Conservation (phyloP, 2,329 filamentous ascomycete genomes). For the Arachnomyces sp. region DNA sequence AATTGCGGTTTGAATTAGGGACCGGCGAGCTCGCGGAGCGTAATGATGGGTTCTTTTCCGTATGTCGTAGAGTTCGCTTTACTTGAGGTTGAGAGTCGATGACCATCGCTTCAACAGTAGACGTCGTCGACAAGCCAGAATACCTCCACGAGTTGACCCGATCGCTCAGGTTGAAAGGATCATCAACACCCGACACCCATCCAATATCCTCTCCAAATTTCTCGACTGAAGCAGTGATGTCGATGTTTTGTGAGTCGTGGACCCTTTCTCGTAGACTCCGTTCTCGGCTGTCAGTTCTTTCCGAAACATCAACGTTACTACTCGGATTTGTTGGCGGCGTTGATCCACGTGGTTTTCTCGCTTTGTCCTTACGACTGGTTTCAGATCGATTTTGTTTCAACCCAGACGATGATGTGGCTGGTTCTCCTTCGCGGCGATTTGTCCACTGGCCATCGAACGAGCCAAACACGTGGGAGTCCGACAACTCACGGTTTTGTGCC, state of each 20-base stretch:
- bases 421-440: constrained; percentile 23
- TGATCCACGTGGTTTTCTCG: constrained; percentile 3
- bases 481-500: constrained; percentile 12
- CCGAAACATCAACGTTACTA: constrained; percentile 4
- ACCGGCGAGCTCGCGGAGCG: constrained; percentile 41
- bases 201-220: constrained; percentile 44
- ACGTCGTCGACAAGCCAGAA: constrained; percentile 46
- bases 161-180: constrained; percentile 19
- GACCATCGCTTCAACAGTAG: constrained; percentile 51
- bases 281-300: constrained; percentile 19
- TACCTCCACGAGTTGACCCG: constrained; percentile 32
- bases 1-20: constrained; percentile 38
- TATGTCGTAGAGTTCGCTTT: constrained; percentile 44
- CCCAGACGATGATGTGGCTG: constrained; percentile 3
- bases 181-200: constrained; percentile 36
- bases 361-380: no score
- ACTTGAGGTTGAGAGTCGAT: constrained; percentile 43
- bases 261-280: constrained; percentile 28
- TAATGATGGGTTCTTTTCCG: constrained; percentile 46
- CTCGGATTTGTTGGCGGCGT: constrained; percentile 7
- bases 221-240: constrained; percentile 36
- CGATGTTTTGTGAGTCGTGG: constrained; percentile 19
- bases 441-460: constrained; percentile 56
- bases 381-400: constrained; percentile 1
- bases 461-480: constrained; percentile 40